Conservation (phyloP, 2,329 filamentous ascomycete species). For the Arthrobotrys musiformis region DNA sequence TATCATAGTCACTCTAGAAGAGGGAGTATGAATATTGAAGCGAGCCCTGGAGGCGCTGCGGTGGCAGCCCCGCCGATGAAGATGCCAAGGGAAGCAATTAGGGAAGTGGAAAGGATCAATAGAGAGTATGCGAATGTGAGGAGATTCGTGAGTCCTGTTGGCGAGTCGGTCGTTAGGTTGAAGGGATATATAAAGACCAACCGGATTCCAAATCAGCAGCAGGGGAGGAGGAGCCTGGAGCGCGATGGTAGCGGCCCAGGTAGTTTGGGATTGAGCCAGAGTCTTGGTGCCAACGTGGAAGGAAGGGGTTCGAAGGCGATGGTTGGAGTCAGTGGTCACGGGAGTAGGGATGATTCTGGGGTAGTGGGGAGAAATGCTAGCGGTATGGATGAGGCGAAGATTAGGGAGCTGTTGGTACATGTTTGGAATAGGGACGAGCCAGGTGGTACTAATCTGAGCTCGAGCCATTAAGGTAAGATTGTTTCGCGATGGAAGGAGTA, state of each 20-base stretch:
- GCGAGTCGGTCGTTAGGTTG: slow-evolving; percentile 41
- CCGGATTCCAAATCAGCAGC: slow-evolving; percentile 36
- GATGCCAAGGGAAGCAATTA: slow-evolving; percentile 37
- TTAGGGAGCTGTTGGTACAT: slow-evolving; percentile 47
- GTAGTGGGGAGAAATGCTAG: slow-evolving; percentile 16
- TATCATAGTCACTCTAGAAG: slow-evolving; percentile 52
- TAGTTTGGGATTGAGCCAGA: slow-evolving; percentile 49
- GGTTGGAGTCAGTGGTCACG: slow-evolving; percentile 32
- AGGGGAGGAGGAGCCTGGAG: slow-evolving; percentile 39
- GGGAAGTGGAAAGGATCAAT: slow-evolving; percentile 49
- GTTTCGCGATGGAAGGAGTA: background rate
- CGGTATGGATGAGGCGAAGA: slow-evolving; percentile 54
- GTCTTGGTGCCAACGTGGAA: slow-evolving; percentile 48
- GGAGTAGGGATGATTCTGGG: slow-evolving; percentile 51
- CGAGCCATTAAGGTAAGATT: slow-evolving; percentile 34
- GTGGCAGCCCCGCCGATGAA: slow-evolving; percentile 12
- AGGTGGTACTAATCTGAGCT: slow-evolving; percentile 48
- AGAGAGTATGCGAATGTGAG: slow-evolving; percentile 53
- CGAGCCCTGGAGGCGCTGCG: background rate
- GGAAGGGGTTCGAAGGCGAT: slow-evolving; percentile 35
- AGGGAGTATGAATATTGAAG: slow-evolving; percentile 50
- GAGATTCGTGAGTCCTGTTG: slow-evolving; percentile 48
- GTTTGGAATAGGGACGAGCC: slow-evolving; percentile 56
- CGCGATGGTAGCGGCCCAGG: slow-evolving; percentile 48
- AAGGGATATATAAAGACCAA: slow-evolving; percentile 40